Percentiles rank a stretch among this genome's conserved stretches.
Conservation (phyloP, 768 basidiomycete species). For the Termitomyces sp. region DNA sequence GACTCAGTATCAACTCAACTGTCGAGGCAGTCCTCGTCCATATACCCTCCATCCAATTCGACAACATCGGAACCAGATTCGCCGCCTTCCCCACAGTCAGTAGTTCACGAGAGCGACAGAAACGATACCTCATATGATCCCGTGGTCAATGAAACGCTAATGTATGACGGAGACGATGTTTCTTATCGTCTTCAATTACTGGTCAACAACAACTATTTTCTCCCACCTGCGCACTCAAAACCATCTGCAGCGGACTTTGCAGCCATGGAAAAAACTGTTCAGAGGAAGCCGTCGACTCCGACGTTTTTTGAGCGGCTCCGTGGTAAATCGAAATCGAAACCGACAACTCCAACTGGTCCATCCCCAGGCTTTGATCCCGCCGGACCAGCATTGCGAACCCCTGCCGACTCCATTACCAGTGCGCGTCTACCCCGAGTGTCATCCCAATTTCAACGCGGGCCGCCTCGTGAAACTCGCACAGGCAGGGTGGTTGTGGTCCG, state of each 20-base stretch:
- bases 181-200: conserved; percentile 79
- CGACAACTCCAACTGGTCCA: conserved; percentile 39
- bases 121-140: conserved; percentile 42
- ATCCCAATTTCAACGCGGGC: conserved; percentile 26
- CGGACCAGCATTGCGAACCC: conserved; percentile 52
- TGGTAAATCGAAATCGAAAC: conserved; percentile 63
- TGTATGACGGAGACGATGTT: conserved; percentile 70
- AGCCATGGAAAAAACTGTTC: conserved; percentile 25
- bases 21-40: conserved; percentile 67
- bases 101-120: conserved; percentile 36
- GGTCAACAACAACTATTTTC: conserved; percentile 84
- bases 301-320: conserved; percentile 71
- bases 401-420: conserved; percentile 56
- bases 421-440: conserved; percentile 33
- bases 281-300: conserved; percentile 44
- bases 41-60: conserved; percentile 72
- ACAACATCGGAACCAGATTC: conserved; percentile 61
- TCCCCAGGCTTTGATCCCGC: conserved; percentile 29
- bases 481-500: conserved; percentile 78
- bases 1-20: conserved; percentile 59
- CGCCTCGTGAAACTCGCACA: conserved; percentile 29
- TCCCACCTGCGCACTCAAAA: conserved; percentile 84
- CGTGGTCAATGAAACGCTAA: conserved; percentile 43
- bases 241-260: conserved; percentile 66
- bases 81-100: conserved; percentile 55